Base-by-base conservation (phyloP, 495 filamentous ascomycete species). In the Hypoxylon subgilvum region DNA sequence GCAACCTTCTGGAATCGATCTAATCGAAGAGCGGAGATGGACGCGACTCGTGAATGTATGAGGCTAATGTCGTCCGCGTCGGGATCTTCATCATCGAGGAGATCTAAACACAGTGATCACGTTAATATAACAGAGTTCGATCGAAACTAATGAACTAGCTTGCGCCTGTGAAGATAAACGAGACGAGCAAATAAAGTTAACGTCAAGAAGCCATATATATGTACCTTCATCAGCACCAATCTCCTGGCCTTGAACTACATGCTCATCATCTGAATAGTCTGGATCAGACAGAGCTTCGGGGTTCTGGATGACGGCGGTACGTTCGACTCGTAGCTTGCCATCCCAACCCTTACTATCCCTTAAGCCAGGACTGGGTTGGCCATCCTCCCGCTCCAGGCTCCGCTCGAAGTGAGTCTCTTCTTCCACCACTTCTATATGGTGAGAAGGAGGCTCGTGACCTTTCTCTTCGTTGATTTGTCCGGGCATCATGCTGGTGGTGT, bases 311-410 rank as follows among this genome's bases (percentile, higher is more conserved):
- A 82, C 80, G 44, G 74, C 71, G 34, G 73, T 82, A 57, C 86
- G 87, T 44, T 88, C 83, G 7, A 90, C 71, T 12, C 92, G 80
- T 44, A 96, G 80, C 74, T 97, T 97, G 45, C 92, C 92, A 74
- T 96, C 92, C 92, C 92, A 97, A 47, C 92, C 92, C 66, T 88
- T 90, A 71, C 85, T 87, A 67, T 90, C 74, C 52, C 69, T 74
- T 14, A 78, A 68, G 10, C 70, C 70, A 8, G 74, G 75, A 40
- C 73, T 78, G 9, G 71, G 49, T 45, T 76, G 71, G 47, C 65
- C 69, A n/a, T 79, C 75, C 56, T 67, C 61, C n/a, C 63, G 65
- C 6, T 73, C 69, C 3, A 74, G 74, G 17, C 68, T 63, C n/a
- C 63, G 65, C 6, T 73, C 69, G 4, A 74, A 74, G 17, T 67